Conservation (phyloP, 1,139 yeast genomes). For the Protomyces inundatus region DNA sequence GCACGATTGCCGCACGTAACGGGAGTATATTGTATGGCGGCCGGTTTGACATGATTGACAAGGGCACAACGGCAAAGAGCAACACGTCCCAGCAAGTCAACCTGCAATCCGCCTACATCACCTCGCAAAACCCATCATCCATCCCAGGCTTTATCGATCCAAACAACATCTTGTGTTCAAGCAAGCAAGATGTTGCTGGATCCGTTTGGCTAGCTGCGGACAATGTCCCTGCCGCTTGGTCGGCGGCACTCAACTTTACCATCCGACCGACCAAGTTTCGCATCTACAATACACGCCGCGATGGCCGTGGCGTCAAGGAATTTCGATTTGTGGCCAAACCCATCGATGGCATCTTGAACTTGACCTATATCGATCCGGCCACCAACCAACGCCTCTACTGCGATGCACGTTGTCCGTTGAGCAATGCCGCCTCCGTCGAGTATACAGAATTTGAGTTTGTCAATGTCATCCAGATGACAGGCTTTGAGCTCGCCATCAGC, state of each 20-base stretch:
- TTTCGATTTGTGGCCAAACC: constrained; percentile 77
- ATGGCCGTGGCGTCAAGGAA: constrained; percentile 52
- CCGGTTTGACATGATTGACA: constrained; percentile 45
- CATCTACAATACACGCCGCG: constrained; percentile 52
- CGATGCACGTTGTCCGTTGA: constrained; percentile 81
- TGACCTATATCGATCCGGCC: constrained; percentile 73
- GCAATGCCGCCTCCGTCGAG: constrained; percentile 44
- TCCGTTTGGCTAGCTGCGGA: constrained; percentile 55
- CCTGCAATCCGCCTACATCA: constrained; percentile 58
- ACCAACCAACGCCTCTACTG: constrained; percentile 52
- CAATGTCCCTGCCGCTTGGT: constrained; percentile 61
- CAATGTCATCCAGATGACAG: constrained; percentile 58
- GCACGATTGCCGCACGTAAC: constrained; percentile 55
- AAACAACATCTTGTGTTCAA: constrained; percentile 58
- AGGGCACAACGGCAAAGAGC: constrained; percentile 32
- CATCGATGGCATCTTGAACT: constrained; percentile 82
- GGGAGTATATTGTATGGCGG: constrained; percentile 74
- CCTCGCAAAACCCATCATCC: constrained; percentile 27
- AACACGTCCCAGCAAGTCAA: constrained; percentile 44
- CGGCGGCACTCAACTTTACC: constrained; percentile 54
- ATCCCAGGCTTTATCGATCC: constrained; percentile 43
- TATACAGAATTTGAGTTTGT: constrained; percentile 81
- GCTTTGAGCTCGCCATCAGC: constrained; percentile 60
- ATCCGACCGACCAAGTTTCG: constrained; percentile 69
- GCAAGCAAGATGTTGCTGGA: constrained; percentile 37